Conservation (phyloP, 2,329 filamentous ascomycete genomes). For the Byssothecium circinans region DNA sequence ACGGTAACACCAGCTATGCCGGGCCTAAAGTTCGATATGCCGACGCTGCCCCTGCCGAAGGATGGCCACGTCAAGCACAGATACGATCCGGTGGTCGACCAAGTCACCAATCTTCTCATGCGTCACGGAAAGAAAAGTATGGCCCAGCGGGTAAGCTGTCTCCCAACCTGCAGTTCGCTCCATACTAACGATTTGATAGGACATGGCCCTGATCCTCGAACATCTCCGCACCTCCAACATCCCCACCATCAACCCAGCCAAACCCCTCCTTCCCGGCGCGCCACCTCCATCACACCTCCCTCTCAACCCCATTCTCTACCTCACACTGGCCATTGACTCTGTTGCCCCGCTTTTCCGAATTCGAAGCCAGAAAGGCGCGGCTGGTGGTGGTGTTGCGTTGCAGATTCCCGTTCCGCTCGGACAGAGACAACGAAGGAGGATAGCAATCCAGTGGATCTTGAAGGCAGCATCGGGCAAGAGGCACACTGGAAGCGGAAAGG, state of each 20-base stretch:
- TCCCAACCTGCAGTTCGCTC: not conserved
- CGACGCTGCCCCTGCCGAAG: conserved; percentile 65
- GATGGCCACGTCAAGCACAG: conserved; percentile 71
- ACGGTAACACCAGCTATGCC: conserved; percentile 24
- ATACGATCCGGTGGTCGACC: conserved; percentile 81
- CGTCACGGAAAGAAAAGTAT: conserved; percentile 82
- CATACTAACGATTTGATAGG: conserved; percentile 52
- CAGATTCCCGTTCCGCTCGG: conserved; percentile 79
- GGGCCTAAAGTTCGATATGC: conserved; percentile 79
- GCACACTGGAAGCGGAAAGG: conserved; percentile 69
- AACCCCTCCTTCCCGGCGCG: conserved; percentile 72
- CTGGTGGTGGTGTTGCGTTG: conserved; percentile 81
- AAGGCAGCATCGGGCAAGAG: conserved; percentile 78
- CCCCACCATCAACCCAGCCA: conserved; percentile 71
- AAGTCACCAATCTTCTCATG: conserved; percentile 92
- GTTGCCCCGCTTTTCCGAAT: conserved; percentile 87
- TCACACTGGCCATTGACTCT: conserved; percentile 88
- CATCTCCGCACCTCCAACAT: conserved; percentile 81
- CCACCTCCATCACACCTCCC: conserved; percentile 80
- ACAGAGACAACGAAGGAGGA: conserved; percentile 72
- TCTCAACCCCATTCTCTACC: conserved; percentile 85
- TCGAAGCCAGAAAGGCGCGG: conserved; percentile 71
- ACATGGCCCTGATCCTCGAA: conserved; percentile 81
- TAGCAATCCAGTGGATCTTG: conserved; percentile 86
- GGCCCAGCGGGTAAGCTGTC: conserved; percentile 75